Evolutionary conservation across 257 asterid species (phyloP).

Genomic region (Handroanthus guayacan): DNA sequence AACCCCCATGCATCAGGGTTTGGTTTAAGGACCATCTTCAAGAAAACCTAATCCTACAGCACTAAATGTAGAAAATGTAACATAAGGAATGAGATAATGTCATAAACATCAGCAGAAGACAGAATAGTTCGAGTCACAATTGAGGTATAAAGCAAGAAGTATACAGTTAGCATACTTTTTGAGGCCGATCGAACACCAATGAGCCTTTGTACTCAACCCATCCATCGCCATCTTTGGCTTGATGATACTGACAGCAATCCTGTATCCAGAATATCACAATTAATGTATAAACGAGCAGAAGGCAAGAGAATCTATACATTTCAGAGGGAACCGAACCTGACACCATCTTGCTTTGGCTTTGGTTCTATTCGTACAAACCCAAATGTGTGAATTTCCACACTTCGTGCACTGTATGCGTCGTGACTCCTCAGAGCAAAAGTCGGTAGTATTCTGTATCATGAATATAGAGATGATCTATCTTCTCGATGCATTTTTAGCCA

Average conservation of each 20-base stretch:
- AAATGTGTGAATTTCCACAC: slow-evolving; percentile 92
- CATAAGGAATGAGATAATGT: neutral
- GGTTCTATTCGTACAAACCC: slow-evolving; percentile 93
- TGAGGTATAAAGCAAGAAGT: slow-evolving; percentile 6
- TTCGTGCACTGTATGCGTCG: slow-evolving; percentile 98
- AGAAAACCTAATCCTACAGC: neutral
- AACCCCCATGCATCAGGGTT: slow-evolving; percentile 27
- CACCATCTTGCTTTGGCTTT: slow-evolving; percentile 99
- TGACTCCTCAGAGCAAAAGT: slow-evolving; percentile 87
- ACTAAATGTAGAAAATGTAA: neutral
- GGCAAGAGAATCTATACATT: neutral
- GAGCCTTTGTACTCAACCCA: slow-evolving; percentile 99
- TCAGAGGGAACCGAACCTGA: slow-evolving; percentile 63
- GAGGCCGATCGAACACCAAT: slow-evolving; percentile 75
- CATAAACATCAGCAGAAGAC: slow-evolving; percentile 16
- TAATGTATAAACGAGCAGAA: slow-evolving; percentile 29
- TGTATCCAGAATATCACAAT: slow-evolving; percentile 42
- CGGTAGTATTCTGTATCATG: slow-evolving; percentile 69
- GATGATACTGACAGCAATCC: slow-evolving; percentile 99
- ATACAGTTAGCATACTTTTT: slow-evolving; percentile 53
- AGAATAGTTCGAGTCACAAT: neutral
- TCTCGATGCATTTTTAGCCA: slow-evolving; percentile 22
- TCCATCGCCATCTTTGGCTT: slow-evolving; percentile 99
- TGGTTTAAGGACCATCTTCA: slow-evolving; percentile 21
- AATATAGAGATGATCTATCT: slow-evolving; percentile 28